These are phyloP conservation scores for Erigeron canadensis DNA, from an alignment of 129 eudicot genomes.

Conservation along the genomic window DNA sequence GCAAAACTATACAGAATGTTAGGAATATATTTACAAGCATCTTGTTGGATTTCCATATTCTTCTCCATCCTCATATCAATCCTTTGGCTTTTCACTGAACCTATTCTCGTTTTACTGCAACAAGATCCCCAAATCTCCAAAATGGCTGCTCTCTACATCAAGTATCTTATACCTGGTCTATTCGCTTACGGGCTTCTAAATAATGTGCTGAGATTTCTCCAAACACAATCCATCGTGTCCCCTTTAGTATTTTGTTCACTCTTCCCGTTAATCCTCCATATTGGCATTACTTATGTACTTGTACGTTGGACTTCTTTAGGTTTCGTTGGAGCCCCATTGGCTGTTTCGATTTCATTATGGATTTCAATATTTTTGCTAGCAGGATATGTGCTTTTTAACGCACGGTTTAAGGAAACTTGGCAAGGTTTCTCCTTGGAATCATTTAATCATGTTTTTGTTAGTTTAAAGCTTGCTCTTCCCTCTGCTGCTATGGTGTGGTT, in stretches of 20 bases:
- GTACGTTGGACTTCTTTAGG: slow-evolving; percentile 56
- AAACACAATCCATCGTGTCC: slow-evolving; percentile 64
- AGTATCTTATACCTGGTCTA: slow-evolving; percentile 64
- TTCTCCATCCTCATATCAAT: slow-evolving; percentile 54
- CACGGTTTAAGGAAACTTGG: slow-evolving; percentile 60
- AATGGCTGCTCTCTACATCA: slow-evolving; percentile 60
- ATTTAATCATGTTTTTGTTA: slow-evolving; percentile 33
- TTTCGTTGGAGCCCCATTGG: slow-evolving; percentile 68
- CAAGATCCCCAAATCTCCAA: slow-evolving; percentile 70
- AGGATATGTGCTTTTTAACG: slow-evolving; percentile 38
- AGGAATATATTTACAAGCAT: slow-evolving; percentile 79
- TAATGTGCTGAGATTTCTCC: slow-evolving; percentile 76
- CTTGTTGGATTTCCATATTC: slow-evolving; percentile 61
- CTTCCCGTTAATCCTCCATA: slow-evolving; percentile 53
- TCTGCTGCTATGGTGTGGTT: slow-evolving; percentile 97
- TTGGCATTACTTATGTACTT: slow-evolving; percentile 52
- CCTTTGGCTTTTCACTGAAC: slow-evolving; percentile 69
- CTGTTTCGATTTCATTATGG: slow-evolving; percentile 69
- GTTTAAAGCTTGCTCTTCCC: slow-evolving; percentile 78
- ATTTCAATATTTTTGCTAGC: slow-evolving; percentile 52
- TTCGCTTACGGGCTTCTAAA: slow-evolving; percentile 64
- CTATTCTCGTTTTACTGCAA: slow-evolving; percentile 47
- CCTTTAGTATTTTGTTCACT: slow-evolving; percentile 66
- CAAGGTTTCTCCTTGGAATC: slow-evolving; percentile 62
- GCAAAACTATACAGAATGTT: slow-evolving; percentile 57